phyloP scores from a whole-genome alignment of 225 moss, liverwort and hornwort species.

The Neckera pumila region DNA sequence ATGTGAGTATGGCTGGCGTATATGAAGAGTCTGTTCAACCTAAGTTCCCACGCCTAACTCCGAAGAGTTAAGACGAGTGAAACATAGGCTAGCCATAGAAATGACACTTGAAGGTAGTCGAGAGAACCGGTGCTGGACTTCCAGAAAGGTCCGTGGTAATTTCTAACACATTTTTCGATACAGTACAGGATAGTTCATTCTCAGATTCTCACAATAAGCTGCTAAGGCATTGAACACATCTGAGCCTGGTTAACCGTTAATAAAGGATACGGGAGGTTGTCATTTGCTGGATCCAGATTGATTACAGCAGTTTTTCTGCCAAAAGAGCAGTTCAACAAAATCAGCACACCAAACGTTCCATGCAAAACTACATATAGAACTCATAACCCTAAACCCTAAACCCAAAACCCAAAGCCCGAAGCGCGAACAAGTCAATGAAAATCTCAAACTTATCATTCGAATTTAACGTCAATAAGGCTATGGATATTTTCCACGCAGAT shows the following conservation, averaged over 20 bases:
- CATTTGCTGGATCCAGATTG: conserved; percentile 96
- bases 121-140: neutral
- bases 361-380: neutral
- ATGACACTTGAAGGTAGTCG: neutral
- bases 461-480: neutral
- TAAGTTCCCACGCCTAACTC: neutral
- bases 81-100: neutral
- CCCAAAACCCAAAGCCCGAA: neutral
- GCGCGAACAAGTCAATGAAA: neutral
- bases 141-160: neutral
- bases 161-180: neutral
- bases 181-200: neutral
- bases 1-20: neutral
- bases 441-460: neutral
- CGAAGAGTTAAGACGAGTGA: neutral
- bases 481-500: neutral
- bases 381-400: neutral
- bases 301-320: conserved; percentile 79
- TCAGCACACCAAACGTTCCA: neutral
- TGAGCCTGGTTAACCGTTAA: neutral
- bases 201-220: neutral
- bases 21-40: neutral
- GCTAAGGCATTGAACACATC: neutral
- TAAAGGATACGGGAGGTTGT: conserved; percentile 77
- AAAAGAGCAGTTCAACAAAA: neutral